Conservation (phyloP, 257 asterid genomes). For the Solanum etuberosum region DNA sequence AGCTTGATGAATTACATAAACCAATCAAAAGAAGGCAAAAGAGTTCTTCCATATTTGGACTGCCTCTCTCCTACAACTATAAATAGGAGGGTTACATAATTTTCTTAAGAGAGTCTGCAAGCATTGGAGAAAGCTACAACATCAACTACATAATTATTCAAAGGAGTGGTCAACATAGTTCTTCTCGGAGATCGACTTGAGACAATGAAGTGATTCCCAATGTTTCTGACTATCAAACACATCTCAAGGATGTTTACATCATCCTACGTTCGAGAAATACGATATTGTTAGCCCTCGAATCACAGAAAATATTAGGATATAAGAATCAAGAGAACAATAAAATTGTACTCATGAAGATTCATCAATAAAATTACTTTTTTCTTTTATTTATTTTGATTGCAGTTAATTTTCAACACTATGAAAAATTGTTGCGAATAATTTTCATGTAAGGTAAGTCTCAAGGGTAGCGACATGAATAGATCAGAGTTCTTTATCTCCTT, state of each 20-base stretch:
- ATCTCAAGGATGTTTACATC: not conserved
- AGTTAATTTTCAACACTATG: not conserved
- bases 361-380: not conserved
- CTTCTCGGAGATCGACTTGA: not conserved
- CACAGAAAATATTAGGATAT: not conserved
- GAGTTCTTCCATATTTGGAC: not conserved
- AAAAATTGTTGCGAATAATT: not conserved
- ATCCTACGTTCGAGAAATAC: not conserved
- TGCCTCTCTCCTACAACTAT: not conserved
- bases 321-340: too few relatives aligned
- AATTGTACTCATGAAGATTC: not conserved
- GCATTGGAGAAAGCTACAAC: not conserved
- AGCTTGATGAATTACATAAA: not conserved
- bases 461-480: not conserved
- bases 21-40: not conserved
- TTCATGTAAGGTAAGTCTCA: not conserved
- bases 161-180: not conserved
- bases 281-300: not conserved
- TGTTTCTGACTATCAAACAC: not conserved
- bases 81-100: not conserved
- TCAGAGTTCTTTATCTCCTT: not conserved
- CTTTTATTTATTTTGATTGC: not conserved
- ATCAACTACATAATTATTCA: not conserved
- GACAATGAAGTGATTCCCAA: not conserved
- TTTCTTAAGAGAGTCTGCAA: not conserved